These are phyloP conservation scores for Calonectria pseudoturangicola DNA, from an alignment of 2,329 filamentous ascomycete genomes.

Conservation along the genomic window DNA sequence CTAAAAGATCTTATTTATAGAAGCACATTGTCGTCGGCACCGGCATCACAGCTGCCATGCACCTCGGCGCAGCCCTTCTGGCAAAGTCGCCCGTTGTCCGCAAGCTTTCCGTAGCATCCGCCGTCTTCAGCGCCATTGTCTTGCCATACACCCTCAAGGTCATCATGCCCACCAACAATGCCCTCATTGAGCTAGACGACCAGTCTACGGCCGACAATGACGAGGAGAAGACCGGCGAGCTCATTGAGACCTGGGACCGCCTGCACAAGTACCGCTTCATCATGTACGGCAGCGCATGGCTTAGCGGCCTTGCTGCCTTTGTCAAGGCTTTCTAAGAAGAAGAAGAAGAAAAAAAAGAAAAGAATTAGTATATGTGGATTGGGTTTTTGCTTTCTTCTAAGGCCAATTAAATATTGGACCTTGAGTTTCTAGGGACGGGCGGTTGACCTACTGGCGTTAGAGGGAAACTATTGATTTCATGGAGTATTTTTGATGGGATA, in stretches of 20 bases:
- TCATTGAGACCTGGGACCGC: constrained; percentile 13
- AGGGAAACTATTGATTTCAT: too few relatives aligned
- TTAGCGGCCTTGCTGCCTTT: constrained; percentile 1
- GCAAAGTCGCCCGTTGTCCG: constrained; percentile 10
- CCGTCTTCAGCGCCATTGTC: constrained; percentile 9
- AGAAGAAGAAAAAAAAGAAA: too few relatives aligned
- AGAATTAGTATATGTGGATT: background rate
- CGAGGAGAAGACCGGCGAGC: constrained; percentile 4
- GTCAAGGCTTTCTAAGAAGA: constrained; percentile 1
- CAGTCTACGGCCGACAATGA: background rate
- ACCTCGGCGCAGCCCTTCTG: background rate
- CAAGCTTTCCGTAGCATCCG: background rate
- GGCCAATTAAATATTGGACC: background rate
- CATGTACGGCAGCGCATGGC: constrained; percentile 15
- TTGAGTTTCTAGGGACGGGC: too few relatives aligned
- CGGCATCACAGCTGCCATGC: background rate
- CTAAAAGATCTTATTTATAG: background rate
- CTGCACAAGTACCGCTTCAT: constrained; percentile 21
- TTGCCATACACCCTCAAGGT: constrained; percentile 20
- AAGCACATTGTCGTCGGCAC: constrained; percentile 8
- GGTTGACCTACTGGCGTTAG: too few relatives aligned
- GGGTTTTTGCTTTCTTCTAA: constrained; percentile 30
- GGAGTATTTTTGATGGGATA: too few relatives aligned
- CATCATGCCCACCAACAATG: constrained; percentile 20
- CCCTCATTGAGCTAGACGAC: constrained; percentile 14